Base-by-base conservation (phyloP, 176 grass and related monocot genomes). In the Pontederia crassipes region DNA sequence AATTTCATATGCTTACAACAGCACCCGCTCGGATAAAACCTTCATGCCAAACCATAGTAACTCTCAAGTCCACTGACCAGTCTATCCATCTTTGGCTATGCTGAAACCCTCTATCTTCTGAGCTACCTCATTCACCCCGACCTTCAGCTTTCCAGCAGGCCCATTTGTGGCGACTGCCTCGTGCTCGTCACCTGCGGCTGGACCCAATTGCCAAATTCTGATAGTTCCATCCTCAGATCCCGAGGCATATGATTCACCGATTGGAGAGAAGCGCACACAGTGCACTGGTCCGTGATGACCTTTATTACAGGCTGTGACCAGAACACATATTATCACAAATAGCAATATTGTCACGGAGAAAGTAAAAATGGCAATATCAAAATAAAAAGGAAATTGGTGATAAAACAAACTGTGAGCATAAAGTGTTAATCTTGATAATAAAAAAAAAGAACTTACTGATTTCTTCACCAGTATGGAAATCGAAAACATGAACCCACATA, bases 221-320 rank as follows among this genome's bases (percentile, higher is more conserved):
- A 98, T 86, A 46, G 93, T 98, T 45, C 93, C 93, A 24, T 98
- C 93, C 72, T 98, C 93, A 9, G 93, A 98, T 46, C 93, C 93
- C 16, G 93, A 98, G 46, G 93, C 85, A 55, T 92, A 98, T 55
- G 93, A 98, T 64, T 98, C 93, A 9, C 88, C 84, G 24, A 73
- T 74, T 62, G 93, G 93, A 13, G 93, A 83, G 3, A 98, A 93
- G 24, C 93, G 81, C 50, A 98, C 88, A 29, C 93, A 98, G 64
- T 98, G 93, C 18, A 98, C 88, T 24, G 93, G 93, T 6, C 93
- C 93, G 59, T 98, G 93, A 59, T 98, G 93, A 2, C 93, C 93
- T 73, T 98, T 98, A 74, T 98, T 92, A 78, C 84, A 98, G 17
- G 77, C 93, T 98, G 79, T 17, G 28, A 29, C 11, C 15, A 28